Conservation (phyloP, 768 basidiomycete species). For the Pisolithus sp. region DNA sequence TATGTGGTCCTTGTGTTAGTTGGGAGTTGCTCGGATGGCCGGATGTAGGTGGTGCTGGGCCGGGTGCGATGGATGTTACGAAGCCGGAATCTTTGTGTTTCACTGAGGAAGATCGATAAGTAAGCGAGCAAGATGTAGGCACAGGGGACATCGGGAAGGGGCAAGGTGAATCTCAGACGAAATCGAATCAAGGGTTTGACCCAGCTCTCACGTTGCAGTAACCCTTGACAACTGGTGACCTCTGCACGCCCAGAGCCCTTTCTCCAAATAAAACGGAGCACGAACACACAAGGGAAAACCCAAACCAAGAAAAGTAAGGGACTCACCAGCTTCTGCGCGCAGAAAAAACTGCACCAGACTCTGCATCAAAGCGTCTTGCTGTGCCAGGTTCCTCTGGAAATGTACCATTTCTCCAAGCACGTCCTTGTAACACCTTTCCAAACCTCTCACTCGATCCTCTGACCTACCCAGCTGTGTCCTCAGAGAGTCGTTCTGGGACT, state of each 20-base stretch:
- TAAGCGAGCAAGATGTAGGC: too few species aligned
- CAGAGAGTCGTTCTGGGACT: conserved; percentile 26
- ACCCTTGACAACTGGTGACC: too few species aligned
- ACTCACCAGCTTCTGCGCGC: conserved; percentile 56
- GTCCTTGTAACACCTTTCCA: conserved; percentile 61
- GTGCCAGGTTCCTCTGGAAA: conserved; percentile 69
- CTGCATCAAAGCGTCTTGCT: conserved; percentile 82
- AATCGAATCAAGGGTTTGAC: neutral
- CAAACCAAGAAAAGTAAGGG: conserved; percentile 24
- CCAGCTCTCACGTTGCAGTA: too few species aligned
- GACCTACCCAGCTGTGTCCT: conserved; percentile 29
- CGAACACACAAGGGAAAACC: conserved; percentile 3
- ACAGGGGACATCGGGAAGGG: too few species aligned
- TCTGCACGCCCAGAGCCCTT: neutral
- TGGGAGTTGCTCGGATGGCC: conserved; percentile 4
- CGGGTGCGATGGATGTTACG: conserved; percentile 5
- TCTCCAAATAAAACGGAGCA: conserved; percentile 8
- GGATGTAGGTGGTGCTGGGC: conserved; percentile 5
- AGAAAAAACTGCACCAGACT: conserved; percentile 77
- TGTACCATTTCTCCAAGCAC: conserved; percentile 67
- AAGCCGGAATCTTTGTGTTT: conserved; percentile 17
- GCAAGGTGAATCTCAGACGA: too few species aligned
- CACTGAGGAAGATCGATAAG: conserved; percentile 4
- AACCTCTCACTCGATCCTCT: conserved; percentile 47
- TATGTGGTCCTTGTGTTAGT: neutral